A percentile compares a stretch with the other conserved stretches of the same genome.
Evolutionary conservation across 495 filamentous ascomycete species (phyloP).

Genomic region (Aspergillus ellipticus): DNA sequence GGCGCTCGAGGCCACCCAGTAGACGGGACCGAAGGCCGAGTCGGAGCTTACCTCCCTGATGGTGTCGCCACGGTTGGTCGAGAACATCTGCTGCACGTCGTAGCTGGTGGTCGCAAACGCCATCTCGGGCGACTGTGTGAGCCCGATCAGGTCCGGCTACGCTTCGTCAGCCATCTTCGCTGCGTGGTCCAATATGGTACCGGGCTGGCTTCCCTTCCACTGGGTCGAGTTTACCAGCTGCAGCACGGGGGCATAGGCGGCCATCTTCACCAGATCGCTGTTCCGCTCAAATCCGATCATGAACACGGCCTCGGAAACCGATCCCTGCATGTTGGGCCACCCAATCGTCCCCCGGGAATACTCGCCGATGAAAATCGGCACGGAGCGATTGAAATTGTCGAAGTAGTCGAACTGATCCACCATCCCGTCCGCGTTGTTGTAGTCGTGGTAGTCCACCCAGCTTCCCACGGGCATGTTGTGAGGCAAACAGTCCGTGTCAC

Average conservation of each 20-base stretch:
- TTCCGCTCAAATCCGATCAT: slow-evolving; percentile 62
- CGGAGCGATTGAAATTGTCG: slow-evolving; percentile 36
- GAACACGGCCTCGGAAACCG: slow-evolving; percentile 59
- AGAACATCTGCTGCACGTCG: slow-evolving; percentile 39
- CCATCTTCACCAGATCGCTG: slow-evolving; percentile 47
- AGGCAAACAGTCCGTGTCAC: slow-evolving; percentile 31
- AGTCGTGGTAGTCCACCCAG: slow-evolving; percentile 42
- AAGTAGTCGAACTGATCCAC: slow-evolving; percentile 48
- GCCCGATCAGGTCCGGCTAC: slow-evolving; percentile 20
- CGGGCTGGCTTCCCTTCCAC: slow-evolving; percentile 25
- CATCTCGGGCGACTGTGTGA: slow-evolving; percentile 40
- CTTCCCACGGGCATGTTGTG: slow-evolving; percentile 24
- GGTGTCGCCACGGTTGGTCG: slow-evolving; percentile 43
- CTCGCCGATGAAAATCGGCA: slow-evolving; percentile 44
- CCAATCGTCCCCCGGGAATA: slow-evolving; percentile 49
- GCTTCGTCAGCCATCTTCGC: background rate
- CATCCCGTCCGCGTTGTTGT: slow-evolving; percentile 41
- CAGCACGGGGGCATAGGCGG: slow-evolving; percentile 41
- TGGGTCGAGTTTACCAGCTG: slow-evolving; percentile 34
- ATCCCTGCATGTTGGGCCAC: slow-evolving; percentile 48
- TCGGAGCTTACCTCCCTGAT: slow-evolving; percentile 41
- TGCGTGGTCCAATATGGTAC: background rate
- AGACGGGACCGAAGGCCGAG: slow-evolving; percentile 45
- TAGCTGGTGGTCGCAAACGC: slow-evolving; percentile 22
- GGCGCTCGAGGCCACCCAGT: slow-evolving; percentile 49